A percentile compares a stretch with the other conserved stretches of the same genome.
These are phyloP conservation scores for Ricinus communis DNA, from an alignment of 345 rosid species.

Conservation along the genomic window DNA sequence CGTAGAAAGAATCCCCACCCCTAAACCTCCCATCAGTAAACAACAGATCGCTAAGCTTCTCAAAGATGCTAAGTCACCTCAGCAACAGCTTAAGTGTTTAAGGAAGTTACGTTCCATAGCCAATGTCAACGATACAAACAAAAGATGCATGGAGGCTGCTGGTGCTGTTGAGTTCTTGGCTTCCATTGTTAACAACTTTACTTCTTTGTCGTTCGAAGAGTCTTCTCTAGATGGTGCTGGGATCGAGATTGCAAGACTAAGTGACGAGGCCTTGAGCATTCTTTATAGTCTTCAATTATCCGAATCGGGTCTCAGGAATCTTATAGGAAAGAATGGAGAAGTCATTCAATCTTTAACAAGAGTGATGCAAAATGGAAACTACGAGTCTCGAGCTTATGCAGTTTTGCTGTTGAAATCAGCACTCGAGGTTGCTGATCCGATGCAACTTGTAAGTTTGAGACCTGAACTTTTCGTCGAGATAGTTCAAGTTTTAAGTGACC, in stretches of 20 bases:
- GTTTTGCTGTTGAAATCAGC: conserved; percentile 37
- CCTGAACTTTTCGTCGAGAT: conserved; percentile 39
- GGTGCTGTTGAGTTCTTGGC: conserved; percentile 72
- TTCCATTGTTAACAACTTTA: conserved; percentile 26
- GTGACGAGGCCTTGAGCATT: conserved; percentile 62
- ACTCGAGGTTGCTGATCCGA: conserved; percentile 48
- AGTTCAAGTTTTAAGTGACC: conserved; percentile 39
- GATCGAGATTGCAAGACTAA: conserved; percentile 24
- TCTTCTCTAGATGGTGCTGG: conserved; percentile 2
- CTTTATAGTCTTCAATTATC: conserved; percentile 63
- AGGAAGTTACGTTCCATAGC: conserved; percentile 51
- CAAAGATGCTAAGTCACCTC: conserved; percentile 44
- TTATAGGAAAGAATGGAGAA: conserved; percentile 42
- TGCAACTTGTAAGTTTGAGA: conserved; percentile 30
- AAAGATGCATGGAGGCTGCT: conserved; percentile 64
- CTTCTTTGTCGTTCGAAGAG: background rate
- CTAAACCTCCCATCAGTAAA: conserved; percentile 63
- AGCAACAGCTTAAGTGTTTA: conserved; percentile 48
- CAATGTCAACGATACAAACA: conserved; percentile 53
- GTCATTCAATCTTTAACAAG: conserved; percentile 39
- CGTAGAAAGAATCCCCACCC: conserved; percentile 83
- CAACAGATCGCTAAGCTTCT: conserved; percentile 61
- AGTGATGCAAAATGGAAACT: conserved; percentile 31
- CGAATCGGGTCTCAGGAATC: conserved; percentile 56
- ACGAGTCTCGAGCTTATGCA: conserved; percentile 46